These are phyloP conservation scores for Aureobasidium uvarum DNA, from an alignment of 2,329 filamentous ascomycete species.

Conservation along the genomic window DNA sequence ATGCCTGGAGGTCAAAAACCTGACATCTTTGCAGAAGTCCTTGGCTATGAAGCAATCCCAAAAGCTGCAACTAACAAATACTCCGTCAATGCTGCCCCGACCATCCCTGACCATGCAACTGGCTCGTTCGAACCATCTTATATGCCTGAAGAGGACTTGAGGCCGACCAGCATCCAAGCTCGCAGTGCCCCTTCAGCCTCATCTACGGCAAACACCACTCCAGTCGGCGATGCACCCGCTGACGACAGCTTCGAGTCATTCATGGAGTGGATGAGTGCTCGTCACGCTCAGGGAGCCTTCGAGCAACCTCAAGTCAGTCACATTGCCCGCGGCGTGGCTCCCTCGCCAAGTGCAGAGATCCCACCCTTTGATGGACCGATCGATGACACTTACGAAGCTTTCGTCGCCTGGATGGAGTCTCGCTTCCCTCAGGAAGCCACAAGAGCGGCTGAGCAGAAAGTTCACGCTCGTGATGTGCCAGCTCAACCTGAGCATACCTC, in stretches of 20 bases:
- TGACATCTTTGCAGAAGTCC: neutral
- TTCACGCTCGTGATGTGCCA: neutral
- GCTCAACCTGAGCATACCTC: neutral
- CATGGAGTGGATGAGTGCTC: neutral
- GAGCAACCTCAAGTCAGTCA: neutral
- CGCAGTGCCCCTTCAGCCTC: neutral
- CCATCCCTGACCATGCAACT: neutral
- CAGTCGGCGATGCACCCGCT: neutral
- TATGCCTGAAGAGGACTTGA: slow-evolving; percentile 18
- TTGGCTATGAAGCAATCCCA: slow-evolving; percentile 4
- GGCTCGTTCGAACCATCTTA: slow-evolving; percentile 4
- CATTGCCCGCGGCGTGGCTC: neutral
- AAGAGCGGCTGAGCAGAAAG: neutral
- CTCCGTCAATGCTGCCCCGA: neutral
- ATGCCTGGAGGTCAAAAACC: neutral
- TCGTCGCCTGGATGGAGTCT: neutral
- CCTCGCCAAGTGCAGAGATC: neutral
- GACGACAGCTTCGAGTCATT: neutral
- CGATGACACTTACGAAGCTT: neutral
- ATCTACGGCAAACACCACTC: neutral
- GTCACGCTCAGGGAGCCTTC: neutral
- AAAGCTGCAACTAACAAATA: slow-evolving; percentile 2
- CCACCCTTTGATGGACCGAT: neutral
- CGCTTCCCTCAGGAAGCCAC: neutral
- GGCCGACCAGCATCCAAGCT: neutral